Percentiles rank a stretch among this genome's conserved stretches.
phyloP scores from a whole-genome alignment of 345 rosid genomes.

The Combretum micranthum region DNA sequence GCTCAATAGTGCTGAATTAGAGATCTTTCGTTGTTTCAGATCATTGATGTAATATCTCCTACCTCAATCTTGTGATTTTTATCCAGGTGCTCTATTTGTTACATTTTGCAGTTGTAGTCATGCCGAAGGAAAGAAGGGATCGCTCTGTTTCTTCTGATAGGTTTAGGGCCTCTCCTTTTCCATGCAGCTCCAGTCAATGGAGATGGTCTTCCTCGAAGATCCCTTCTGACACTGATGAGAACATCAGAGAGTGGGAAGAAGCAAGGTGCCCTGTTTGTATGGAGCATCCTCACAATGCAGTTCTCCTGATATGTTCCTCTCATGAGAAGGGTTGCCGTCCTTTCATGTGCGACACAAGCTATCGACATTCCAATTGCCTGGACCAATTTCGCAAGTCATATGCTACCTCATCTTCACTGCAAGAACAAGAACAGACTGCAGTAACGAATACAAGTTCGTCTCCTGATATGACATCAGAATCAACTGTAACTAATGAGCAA shows the following conservation, averaged over 20 bases:
- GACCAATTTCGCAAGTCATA: slow-evolving; percentile 83
- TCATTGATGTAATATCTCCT: not conserved
- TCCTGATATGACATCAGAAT: slow-evolving; percentile 17
- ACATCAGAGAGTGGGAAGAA: slow-evolving; percentile 85
- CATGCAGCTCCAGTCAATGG: slow-evolving; percentile 48
- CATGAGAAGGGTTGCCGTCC: slow-evolving; percentile 93
- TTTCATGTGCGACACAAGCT: slow-evolving; percentile 96
- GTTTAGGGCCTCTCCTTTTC: slow-evolving; percentile 48
- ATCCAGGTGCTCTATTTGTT: not conserved
- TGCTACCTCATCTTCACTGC: slow-evolving; percentile 20
- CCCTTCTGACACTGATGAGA: slow-evolving; percentile 39
- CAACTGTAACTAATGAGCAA: slow-evolving; percentile 15
- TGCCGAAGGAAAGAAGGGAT: slow-evolving; percentile 93
- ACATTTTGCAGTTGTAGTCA: slow-evolving; percentile 12
- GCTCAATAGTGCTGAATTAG: too few species aligned
- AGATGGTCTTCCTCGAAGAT: slow-evolving; percentile 35
- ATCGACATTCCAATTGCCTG: slow-evolving; percentile 91
- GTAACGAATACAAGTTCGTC: slow-evolving; percentile 13
- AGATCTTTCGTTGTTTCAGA: not conserved
- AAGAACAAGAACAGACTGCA: slow-evolving; percentile 24
- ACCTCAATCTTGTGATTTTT: not conserved
- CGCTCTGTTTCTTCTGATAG: slow-evolving; percentile 64
- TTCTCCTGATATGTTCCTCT: slow-evolving; percentile 86
- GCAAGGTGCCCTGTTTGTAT: slow-evolving; percentile 96
- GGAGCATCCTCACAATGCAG: slow-evolving; percentile 98